phyloP scores from a whole-genome alignment of 2,329 filamentous ascomycete genomes.

The Trichoderma asperellum region DNA sequence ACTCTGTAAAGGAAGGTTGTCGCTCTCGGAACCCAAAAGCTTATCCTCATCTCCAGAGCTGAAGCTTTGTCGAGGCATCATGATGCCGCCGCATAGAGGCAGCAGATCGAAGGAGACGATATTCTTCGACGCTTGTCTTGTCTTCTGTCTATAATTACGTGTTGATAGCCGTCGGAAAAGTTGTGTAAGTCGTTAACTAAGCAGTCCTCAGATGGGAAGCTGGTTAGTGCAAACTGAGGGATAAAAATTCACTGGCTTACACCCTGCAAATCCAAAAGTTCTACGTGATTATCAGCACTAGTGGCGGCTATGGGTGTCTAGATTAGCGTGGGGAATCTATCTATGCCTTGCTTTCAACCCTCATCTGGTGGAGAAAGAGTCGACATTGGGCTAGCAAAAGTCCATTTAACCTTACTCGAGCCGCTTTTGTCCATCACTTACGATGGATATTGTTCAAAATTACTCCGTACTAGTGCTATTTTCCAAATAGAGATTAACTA shows the following conservation, averaged over 20 bases:
- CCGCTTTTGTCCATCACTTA: neutral
- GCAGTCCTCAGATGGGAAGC: conserved; percentile 3
- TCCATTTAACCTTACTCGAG: neutral
- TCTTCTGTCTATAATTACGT: neutral
- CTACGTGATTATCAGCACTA: neutral
- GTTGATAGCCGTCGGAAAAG: neutral
- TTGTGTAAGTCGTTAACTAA: neutral
- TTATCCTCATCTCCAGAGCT: conserved; percentile 22
- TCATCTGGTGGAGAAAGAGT: neutral
- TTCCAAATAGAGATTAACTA: neutral
- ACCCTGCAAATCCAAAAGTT: neutral
- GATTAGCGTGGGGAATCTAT: neutral
- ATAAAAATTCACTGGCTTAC: neutral
- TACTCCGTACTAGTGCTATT: neutral
- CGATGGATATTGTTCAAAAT: neutral
- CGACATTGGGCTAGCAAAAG: conserved; percentile 1
- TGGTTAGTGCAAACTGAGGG: neutral
- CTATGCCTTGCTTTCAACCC: neutral
- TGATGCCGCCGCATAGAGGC: neutral
- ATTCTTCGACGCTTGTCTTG: neutral
- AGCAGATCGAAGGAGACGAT: neutral
- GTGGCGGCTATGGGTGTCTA: neutral
- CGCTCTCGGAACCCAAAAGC: conserved; percentile 13
- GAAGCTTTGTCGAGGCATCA: conserved; percentile 22
- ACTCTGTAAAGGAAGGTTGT: neutral